A percentile compares a stretch with the other conserved stretches of the same genome.
These are phyloP conservation scores for Vachellia pachyceras DNA, from an alignment of 306 rosid species.

Conservation along the genomic window DNA sequence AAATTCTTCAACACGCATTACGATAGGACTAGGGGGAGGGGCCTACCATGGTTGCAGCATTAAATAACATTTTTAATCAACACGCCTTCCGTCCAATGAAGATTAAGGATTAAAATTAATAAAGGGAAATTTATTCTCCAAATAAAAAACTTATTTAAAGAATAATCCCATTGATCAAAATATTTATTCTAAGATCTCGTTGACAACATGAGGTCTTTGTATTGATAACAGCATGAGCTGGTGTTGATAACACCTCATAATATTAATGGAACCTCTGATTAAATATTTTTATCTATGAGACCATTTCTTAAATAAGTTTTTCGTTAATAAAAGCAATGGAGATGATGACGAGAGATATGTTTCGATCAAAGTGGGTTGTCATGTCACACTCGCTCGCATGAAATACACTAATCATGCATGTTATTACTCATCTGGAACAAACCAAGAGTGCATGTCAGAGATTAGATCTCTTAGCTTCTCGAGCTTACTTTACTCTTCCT, in stretches of 20 bases:
- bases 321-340: not conserved
- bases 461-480: not conserved
- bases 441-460: not conserved
- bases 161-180: too few relatives aligned
- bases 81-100: not conserved
- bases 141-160: too few relatives aligned
- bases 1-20: too few relatives aligned
- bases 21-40: not conserved
- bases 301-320: too few relatives aligned
- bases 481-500: not conserved
- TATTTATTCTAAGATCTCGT: too few relatives aligned
- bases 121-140: too few relatives aligned
- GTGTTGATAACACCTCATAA: too few relatives aligned
- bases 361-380: constrained; percentile 6
- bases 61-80: not conserved
- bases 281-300: too few relatives aligned
- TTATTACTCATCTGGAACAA: not conserved
- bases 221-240: too few relatives aligned
- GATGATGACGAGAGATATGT: not conserved
- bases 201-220: too few relatives aligned
- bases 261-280: too few relatives aligned
- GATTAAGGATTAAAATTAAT: too few relatives aligned
- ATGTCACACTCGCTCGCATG: constrained; percentile 15
- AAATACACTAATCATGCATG: not conserved
- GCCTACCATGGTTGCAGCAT: not conserved